phyloP scores from a whole-genome alignment of 2,329 filamentous ascomycete species.

The Leptoxyphium fumago region DNA sequence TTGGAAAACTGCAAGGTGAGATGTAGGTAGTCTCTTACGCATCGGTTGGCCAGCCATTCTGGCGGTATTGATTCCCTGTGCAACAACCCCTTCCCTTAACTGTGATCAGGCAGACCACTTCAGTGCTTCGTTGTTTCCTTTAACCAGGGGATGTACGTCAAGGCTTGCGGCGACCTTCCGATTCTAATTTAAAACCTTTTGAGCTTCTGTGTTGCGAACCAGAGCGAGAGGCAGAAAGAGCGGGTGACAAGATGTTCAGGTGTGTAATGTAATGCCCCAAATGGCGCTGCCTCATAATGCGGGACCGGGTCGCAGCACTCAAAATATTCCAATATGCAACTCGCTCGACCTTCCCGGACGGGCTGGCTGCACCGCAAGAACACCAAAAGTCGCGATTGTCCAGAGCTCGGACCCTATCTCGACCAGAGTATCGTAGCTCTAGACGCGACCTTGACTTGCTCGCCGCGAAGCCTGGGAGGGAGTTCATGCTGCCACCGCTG shows the following conservation, averaged over 20 bases:
- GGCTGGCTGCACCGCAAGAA: not conserved
- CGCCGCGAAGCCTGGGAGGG: too few species aligned
- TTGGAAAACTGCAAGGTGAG: conserved; percentile 33
- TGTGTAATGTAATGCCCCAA: too few species aligned
- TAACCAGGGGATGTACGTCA: too few species aligned
- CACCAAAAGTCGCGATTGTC: not conserved
- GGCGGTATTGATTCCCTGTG: not conserved
- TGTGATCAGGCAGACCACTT: conserved; percentile 2
- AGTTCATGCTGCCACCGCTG: too few species aligned
- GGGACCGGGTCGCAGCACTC: not conserved
- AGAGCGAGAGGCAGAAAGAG: too few species aligned
- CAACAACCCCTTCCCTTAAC: not conserved
- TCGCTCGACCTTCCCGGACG: not conserved
- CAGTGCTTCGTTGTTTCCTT: not conserved
- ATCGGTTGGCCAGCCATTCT: conserved; percentile 38
- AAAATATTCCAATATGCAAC: not conserved
- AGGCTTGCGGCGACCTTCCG: too few species aligned
- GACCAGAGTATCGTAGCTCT: not conserved
- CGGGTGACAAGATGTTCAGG: too few species aligned
- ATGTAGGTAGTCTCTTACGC: conserved; percentile 31
- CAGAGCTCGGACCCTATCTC: not conserved
- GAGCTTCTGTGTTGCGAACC: too few species aligned
- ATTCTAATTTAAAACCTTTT: too few species aligned
- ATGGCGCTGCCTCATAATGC: not conserved
- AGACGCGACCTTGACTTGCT: not conserved